A percentile compares a stretch with the other conserved stretches of the same genome.
These are phyloP conservation scores for Nephelium lappaceum DNA, from an alignment of 345 rosid species.

Conservation along the genomic window DNA sequence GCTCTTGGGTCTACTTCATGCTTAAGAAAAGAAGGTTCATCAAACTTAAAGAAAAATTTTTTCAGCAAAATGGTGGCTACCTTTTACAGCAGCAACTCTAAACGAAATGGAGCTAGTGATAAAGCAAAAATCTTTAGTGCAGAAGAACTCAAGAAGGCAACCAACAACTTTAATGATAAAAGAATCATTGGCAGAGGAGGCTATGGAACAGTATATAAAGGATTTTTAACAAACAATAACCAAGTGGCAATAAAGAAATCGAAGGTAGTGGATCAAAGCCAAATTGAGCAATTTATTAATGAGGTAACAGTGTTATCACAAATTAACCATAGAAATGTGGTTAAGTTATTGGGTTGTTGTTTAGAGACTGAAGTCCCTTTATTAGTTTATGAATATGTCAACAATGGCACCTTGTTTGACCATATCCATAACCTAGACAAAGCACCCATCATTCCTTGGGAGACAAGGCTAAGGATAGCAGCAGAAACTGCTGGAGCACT, in stretches of 20 bases:
- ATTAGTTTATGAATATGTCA: slow-evolving; percentile 30
- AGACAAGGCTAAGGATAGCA: slow-evolving; percentile 37
- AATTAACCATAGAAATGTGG: slow-evolving; percentile 33
- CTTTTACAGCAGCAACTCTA: slow-evolving; percentile 25
- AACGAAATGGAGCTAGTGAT: neutral
- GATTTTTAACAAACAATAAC: slow-evolving; percentile 14
- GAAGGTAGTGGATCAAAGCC: slow-evolving; percentile 10
- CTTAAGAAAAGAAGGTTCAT: slow-evolving; percentile 14
- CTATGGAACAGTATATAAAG: slow-evolving; percentile 29
- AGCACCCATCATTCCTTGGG: slow-evolving; percentile 30
- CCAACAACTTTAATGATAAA: slow-evolving; percentile 31
- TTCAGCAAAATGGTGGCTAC: slow-evolving; percentile 29
- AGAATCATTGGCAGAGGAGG: slow-evolving; percentile 41
- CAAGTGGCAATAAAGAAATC: slow-evolving; percentile 31
- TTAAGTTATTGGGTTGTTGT: slow-evolving; percentile 29
- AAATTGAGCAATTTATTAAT: slow-evolving; percentile 31
- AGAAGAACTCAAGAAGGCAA: slow-evolving; percentile 37
- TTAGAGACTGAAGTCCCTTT: slow-evolving; percentile 31
- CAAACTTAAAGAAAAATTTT: slow-evolving; percentile 24
- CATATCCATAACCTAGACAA: slow-evolving; percentile 15
- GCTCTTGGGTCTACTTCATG: slow-evolving; percentile 20
- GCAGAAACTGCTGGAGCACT: slow-evolving; percentile 40
- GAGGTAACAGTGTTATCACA: slow-evolving; percentile 31
- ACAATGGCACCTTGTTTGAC: slow-evolving; percentile 21
- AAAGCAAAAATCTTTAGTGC: slow-evolving; percentile 25